Percentiles rank a stretch among this genome's conserved stretches.
These are phyloP conservation scores for Xylaria venustula DNA, from an alignment of 495 filamentous ascomycete genomes.

Conservation along the genomic window DNA sequence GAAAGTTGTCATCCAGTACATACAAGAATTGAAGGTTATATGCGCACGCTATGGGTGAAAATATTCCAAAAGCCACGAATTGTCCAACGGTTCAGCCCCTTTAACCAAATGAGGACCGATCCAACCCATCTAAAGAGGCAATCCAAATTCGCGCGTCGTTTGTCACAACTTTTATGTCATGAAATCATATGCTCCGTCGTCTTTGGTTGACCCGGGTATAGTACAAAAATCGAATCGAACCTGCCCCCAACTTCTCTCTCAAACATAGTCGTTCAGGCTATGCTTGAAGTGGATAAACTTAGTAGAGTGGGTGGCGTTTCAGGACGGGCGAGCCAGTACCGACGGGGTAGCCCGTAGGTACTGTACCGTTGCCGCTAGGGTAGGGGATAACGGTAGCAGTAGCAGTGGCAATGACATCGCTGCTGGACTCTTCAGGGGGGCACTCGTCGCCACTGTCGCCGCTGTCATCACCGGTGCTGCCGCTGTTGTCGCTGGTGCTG, in stretches of 20 bases:
- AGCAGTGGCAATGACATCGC: constrained; percentile 25
- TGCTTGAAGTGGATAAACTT: not conserved
- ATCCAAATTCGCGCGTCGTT: not conserved
- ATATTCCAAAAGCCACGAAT: not conserved
- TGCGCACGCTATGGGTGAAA: not conserved
- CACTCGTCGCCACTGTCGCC: constrained; percentile 26
- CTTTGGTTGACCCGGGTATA: not conserved
- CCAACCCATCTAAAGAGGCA: not conserved
- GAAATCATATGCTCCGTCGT: not conserved
- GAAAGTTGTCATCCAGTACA: constrained; percentile 17
- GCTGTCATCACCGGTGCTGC: constrained; percentile 5
- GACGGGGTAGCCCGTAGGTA: not conserved
- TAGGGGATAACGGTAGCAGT: constrained; percentile 30
- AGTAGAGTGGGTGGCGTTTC: constrained; percentile 9
- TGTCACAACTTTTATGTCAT: constrained; percentile 8
- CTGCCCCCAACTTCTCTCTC: not conserved
- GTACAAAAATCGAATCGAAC: constrained; percentile 12
- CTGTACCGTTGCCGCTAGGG: constrained; percentile 31
- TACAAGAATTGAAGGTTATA: constrained; percentile 16
- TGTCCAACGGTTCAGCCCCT: not conserved
- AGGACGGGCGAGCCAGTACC: not conserved
- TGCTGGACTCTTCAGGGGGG: constrained; percentile 30
- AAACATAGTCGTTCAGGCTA: not conserved
- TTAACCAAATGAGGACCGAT: constrained; percentile 5
- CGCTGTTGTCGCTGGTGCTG: constrained; percentile 14